Evolutionary conservation across 2,329 filamentous ascomycete species (phyloP), one percentile per base, ranked within the genome.

Genomic region (Macrophomina tecta): DNA sequence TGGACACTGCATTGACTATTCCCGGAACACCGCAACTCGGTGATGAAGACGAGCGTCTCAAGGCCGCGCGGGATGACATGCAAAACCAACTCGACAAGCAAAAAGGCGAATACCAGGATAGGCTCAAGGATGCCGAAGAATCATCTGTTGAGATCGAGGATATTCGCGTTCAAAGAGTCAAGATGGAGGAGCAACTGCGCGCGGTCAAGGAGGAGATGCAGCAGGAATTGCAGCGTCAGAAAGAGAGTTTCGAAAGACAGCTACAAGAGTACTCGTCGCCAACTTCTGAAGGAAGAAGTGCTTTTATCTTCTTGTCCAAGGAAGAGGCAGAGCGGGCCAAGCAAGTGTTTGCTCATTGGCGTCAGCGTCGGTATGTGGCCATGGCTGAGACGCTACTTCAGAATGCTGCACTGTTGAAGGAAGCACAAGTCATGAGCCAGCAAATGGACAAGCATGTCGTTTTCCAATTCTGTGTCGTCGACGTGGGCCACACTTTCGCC

Each of bases 391-490:
- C 90, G 1, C 90, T 98, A 34, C 83, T 99, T 53, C 93, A 97
- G 75, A 90, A 97, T 76, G 94, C 94, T 2, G 89, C 92, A 7
- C 87, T 90, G 34, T 80, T 99, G 67, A 99, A 99, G 77, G 95
- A 99, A 79, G 95, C 95, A 1, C 95, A 99, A 75, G 90, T 99
- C 68, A 95, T 99, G 92, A 97, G 94, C 81, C 94, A 97, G 72
- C 92, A 97, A 73, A 91, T 99, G 82, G 92, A 95, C 72, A 95
- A 97, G 77, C 89, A 89, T 70, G 91, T 97, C 8, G 90, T 94
- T 23, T 98, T 99, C 77, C 95, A 99, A 77, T 99, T 98, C 76
- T 91, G 92, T 12, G 89, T 97, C 66, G 89, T 98, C 38, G 94
- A 97, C 73, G 83, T 91, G 69, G 95, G 95, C 1, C 94, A 99